phyloP scores from a whole-genome alignment of 2,329 filamentous ascomycete genomes.

The Leptodontidium sp. region DNA sequence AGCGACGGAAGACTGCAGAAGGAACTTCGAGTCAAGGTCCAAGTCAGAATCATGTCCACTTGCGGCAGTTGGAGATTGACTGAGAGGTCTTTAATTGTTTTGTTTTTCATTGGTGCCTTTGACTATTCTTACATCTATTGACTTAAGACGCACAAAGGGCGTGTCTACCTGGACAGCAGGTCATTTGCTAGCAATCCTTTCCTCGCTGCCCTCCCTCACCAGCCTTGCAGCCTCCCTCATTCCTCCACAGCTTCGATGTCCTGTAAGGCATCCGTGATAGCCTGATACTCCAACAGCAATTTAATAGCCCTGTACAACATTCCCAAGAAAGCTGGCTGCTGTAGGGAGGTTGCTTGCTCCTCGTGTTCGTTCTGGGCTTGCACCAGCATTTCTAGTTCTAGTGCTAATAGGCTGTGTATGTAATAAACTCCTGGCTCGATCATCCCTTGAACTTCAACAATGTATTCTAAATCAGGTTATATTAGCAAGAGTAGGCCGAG shows the following conservation, averaged over 20 bases:
- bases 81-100: background rate
- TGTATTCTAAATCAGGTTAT: background rate
- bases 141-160: background rate
- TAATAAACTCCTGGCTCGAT: background rate
- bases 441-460: constrained; percentile 24
- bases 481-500: background rate
- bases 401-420: background rate
- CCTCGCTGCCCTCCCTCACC: background rate
- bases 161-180: background rate
- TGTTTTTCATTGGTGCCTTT: background rate
- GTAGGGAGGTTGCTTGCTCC: background rate
- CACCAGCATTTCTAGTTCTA: background rate
- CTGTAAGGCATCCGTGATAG: background rate
- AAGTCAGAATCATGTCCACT: background rate
- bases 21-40: background rate
- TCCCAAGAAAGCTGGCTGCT: background rate
- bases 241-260: background rate
- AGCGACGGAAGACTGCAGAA: constrained; percentile 1
- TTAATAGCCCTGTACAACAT: background rate
- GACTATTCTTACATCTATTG: background rate
- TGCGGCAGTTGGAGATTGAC: background rate
- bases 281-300: background rate
- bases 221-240: constrained; percentile 4
- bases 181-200: background rate
- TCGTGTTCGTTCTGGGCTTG: background rate